These are phyloP conservation scores for Colletotrichum somersetense DNA, from an alignment of 2,329 filamentous ascomycete genomes.

Conservation along the genomic window DNA sequence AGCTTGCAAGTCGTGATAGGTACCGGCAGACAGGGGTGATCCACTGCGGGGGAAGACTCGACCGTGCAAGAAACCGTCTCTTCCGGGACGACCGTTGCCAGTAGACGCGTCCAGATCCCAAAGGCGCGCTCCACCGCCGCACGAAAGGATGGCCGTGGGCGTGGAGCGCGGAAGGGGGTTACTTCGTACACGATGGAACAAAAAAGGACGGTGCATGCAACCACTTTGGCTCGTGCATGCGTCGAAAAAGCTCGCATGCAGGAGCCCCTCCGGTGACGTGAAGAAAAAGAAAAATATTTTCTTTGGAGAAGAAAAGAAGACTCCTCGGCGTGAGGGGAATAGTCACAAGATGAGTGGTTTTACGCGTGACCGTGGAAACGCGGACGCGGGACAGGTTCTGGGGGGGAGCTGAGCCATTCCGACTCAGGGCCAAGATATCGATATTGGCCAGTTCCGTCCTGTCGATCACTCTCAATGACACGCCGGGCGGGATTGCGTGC, in stretches of 20 bases:
- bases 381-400: conserved; percentile 8
- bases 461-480: conserved; percentile 13
- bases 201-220: conserved; percentile 31
- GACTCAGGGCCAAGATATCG: background rate
- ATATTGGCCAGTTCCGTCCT: conserved; percentile 14
- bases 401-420: background rate
- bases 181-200: background rate
- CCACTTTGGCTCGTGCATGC: conserved; percentile 32
- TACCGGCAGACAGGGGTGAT: conserved; percentile 8
- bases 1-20: conserved; percentile 35
- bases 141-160: conserved; percentile 3
- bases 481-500: conserved; percentile 9
- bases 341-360: conserved; percentile 23
- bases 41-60: conserved; percentile 34
- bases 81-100: conserved; percentile 30
- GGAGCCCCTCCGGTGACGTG: conserved; percentile 10
- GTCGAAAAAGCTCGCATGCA: conserved; percentile 32
- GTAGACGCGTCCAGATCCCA: conserved; percentile 26
- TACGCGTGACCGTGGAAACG: conserved; percentile 19
- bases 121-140: conserved; percentile 29
- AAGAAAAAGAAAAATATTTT: background rate
- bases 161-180: conserved; percentile 1
- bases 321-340: background rate
- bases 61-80: conserved; percentile 13
- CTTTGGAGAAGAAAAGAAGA: too few species aligned